Evolutionary conservation across 2,329 filamentous ascomycete species (phyloP), one percentile per base, ranked within the genome.

Genomic region (Claviceps purpurea): DNA sequence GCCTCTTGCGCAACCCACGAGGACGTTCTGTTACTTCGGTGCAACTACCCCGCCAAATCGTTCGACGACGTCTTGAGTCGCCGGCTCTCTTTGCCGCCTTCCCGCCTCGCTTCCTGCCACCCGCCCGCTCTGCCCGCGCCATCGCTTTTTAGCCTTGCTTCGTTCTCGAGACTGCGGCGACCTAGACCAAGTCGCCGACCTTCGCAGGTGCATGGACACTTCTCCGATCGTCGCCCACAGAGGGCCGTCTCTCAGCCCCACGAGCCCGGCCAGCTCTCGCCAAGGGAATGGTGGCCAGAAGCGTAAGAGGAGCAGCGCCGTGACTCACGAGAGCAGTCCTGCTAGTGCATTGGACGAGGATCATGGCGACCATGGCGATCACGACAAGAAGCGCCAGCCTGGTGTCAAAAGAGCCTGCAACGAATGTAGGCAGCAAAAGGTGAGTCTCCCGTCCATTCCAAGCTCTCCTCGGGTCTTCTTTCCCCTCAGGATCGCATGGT

Each of bases 401-500:
- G 81, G 81, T 51, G 82, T 85, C 48, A 89, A 91, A 71, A 77
- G 87, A 61, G 87, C 87, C 5, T 91, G 87, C 68, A 90, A 90
- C 63, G 86, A 91, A 67, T 91, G 86, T 64, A 78, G 86, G 56
- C 87, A 91, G 69, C 87, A 91, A 68, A 91, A 91, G 75, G 86
- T 88, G 70, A 76, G 72, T 37, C 18, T 13, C 6, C 24, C 4
- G 3, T 26, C 13, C 22, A 5, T 14, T 10, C 14, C 4, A 11
- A 6, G 13, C 14, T 8, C 6, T 6, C 30, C 13, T 42, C 40
- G 6, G 40, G 10, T 43, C 22, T 43, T 7, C 41, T 13, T 43
- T 43, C 10, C 22, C 18, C 13, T 10, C 16, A 22, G 41, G 22
- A 24, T 43, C 6, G 24, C 42, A 11, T 49, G 20, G 7, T 26